phyloP scores from a whole-genome alignment of 768 basidiomycete species.

The Rhizopogon salebrosus region DNA sequence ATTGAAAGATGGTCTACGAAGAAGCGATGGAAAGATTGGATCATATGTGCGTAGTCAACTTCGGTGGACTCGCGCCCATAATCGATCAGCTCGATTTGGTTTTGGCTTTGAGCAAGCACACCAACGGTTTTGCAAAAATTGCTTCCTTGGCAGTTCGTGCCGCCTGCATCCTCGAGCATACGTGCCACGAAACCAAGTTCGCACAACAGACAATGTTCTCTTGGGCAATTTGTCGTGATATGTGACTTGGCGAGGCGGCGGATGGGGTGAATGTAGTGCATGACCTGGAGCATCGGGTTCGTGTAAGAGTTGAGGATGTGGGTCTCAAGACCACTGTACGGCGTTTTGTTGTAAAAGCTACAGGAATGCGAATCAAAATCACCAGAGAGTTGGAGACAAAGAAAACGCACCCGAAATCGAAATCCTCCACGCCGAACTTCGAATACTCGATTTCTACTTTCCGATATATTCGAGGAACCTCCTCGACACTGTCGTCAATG shows the following conservation, averaged over 20 bases:
- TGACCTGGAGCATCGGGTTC: slow-evolving; percentile 83
- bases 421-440: slow-evolving; percentile 97
- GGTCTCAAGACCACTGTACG: slow-evolving; percentile 89
- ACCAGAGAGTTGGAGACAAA: background rate
- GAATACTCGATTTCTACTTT: slow-evolving; percentile 98
- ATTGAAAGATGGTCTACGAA: slow-evolving; percentile 77
- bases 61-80: slow-evolving; percentile 72
- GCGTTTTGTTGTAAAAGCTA: slow-evolving; percentile 92
- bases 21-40: slow-evolving; percentile 94
- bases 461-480: slow-evolving; percentile 77
- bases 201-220: slow-evolving; percentile 91
- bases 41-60: slow-evolving; percentile 80
- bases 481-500: slow-evolving; percentile 48
- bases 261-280: slow-evolving; percentile 80
- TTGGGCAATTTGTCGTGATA: slow-evolving; percentile 79
- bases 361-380: background rate
- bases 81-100: slow-evolving; percentile 86
- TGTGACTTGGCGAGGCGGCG: slow-evolving; percentile 85
- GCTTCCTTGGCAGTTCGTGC: slow-evolving; percentile 92
- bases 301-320: slow-evolving; percentile 98
- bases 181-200: slow-evolving; percentile 91
- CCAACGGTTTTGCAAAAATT: slow-evolving; percentile 96
- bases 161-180: slow-evolving; percentile 94
- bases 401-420: slow-evolving; percentile 82
- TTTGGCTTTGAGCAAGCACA: slow-evolving; percentile 82